Conservation (phyloP, 257 asterid species). For the Jaltomata sinuosa region DNA sequence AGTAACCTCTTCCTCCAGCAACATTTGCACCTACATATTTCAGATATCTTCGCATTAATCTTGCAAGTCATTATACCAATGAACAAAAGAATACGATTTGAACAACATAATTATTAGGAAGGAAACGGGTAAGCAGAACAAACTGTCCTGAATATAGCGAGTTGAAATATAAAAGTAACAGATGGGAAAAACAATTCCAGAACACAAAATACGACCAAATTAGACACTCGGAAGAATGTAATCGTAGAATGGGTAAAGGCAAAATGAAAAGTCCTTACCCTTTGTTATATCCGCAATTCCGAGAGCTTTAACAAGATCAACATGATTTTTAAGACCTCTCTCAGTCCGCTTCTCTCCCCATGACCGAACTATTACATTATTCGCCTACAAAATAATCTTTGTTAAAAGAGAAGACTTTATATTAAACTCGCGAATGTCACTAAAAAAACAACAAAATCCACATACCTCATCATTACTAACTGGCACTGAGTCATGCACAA, state of each 20-base stretch:
- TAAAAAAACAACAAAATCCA: not conserved
- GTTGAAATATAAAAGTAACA: not conserved
- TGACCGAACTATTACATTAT: constrained; percentile 50
- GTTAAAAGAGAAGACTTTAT: no score
- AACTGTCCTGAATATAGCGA: not conserved
- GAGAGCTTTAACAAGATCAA: no score
- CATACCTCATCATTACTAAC: constrained; percentile 63
- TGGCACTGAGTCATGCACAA: not conserved
- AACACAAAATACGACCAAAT: not conserved
- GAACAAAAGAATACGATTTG: not conserved
- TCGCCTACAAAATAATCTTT: constrained; percentile 33
- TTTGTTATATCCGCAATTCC: constrained; percentile 21
- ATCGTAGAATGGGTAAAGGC: not conserved
- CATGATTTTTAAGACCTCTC: not conserved
- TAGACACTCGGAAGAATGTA: not conserved
- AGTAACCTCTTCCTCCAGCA: no score
- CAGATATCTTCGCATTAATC: no score
- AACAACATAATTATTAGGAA: not conserved
- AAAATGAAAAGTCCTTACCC: constrained; percentile 23
- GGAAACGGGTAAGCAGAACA: not conserved
- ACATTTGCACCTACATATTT: constrained; percentile 23
- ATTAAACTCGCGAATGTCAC: not conserved
- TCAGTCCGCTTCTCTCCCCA: constrained; percentile 77
- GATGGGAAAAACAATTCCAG: not conserved
- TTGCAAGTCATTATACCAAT: not conserved